Base-by-base conservation (phyloP, 164 flowering plant species). In the Litsea cubeba region DNA sequence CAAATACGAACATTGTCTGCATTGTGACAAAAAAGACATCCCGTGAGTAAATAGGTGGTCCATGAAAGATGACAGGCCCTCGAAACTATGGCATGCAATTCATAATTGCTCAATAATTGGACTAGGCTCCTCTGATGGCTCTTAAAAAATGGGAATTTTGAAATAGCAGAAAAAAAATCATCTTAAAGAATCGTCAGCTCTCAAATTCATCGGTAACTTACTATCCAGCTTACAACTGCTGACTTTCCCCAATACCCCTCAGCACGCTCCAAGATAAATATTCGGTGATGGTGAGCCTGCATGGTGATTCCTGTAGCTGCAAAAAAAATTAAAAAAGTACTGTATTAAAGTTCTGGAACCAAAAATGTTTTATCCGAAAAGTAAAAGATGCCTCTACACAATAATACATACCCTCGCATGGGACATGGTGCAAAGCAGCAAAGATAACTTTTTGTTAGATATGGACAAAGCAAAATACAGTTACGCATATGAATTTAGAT, bases 211-310 rank as follows among this genome's bases (percentile, higher is more conserved):
- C 17, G 20, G 28, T 23, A 23, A 83, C 92, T 80, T 74, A 92
- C 97, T 80, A 85, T 57, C 94, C 92, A 88, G 71, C 90, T 87
- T 22, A 85, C 49, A 11, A 89, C 23, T 73, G 73, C 78, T 18
- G 83, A 80, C 63, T 86, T 79, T 86, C 87, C 84, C 95, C 95
- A 81, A 84, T 50, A 54, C 82, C 89, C 79, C 49, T 15, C 76
- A 24, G 80, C 77, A 14, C 78, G 79, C 62, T 50, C 66, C 71
- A 35, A 66, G 64, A 81, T 62, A 72, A 73, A 71, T 68, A 35
- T 30, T 20, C 24, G 72, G 78, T 76, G 81, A 25, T 28, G 77
- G 51, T 72, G 75, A 70, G 65, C 66, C 22, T 63, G 66, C 25
- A 63, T 12, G 66, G 66, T 25, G 66, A 0, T 25, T 23, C 66